Evolutionary conservation across 1,284 basidiomycete species (phyloP).

Genomic region (Volvariella surrecta): DNA sequence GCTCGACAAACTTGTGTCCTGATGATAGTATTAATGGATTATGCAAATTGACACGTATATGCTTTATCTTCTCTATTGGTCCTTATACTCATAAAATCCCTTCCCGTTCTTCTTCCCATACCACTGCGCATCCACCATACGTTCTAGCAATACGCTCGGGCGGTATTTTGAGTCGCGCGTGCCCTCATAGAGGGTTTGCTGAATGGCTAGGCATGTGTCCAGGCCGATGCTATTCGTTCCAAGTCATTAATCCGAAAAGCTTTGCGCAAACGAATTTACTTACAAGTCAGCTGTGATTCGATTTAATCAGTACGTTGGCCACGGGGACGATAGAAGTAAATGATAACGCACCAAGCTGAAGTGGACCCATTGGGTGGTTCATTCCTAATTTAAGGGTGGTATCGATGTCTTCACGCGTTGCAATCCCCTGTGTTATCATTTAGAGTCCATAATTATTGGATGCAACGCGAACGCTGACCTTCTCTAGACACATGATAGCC

Average conservation of each 20-base stretch:
- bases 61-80: slow-evolving; percentile 9
- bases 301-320: background rate
- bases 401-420: slow-evolving; percentile 92
- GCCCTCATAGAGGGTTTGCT: slow-evolving; percentile 81
- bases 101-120: slow-evolving; percentile 87
- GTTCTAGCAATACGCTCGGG: slow-evolving; percentile 82
- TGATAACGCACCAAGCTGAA: slow-evolving; percentile 59
- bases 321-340: too few species aligned
- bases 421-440: slow-evolving; percentile 53
- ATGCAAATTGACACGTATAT: background rate
- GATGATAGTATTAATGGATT: background rate
- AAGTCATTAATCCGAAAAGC: slow-evolving; percentile 8
- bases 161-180: slow-evolving; percentile 96
- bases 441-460: background rate
- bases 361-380: slow-evolving; percentile 93
- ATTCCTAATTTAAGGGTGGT: slow-evolving; percentile 90
- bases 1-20: background rate
- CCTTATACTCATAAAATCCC: slow-evolving; percentile 77
- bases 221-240: slow-evolving; percentile 67
- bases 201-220: slow-evolving; percentile 86
- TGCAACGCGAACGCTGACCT: slow-evolving; percentile 30
- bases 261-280: slow-evolving; percentile 18
- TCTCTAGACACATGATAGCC: slow-evolving; percentile 90
- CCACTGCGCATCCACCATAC: slow-evolving; percentile 97
- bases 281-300: slow-evolving; percentile 65